Percentiles rank a stretch among this genome's conserved stretches.
Conservation (phyloP, 2,329 filamentous ascomycete genomes). For the Septoria petroselini region DNA sequence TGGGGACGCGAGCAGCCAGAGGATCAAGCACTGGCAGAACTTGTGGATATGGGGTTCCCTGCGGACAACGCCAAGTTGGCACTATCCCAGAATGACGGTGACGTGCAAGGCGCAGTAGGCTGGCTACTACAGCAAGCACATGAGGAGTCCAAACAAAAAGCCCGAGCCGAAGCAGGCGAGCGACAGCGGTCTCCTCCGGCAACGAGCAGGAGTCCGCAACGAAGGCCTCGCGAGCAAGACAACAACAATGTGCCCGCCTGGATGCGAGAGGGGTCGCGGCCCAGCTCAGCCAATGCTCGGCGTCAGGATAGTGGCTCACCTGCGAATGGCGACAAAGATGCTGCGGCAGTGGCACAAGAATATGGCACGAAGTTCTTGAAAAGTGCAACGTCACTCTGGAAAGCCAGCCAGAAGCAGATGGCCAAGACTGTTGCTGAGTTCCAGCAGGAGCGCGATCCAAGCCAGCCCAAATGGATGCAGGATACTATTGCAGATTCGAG, state of each 20-base stretch:
- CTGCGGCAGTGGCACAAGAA: slow-evolving; percentile 76
- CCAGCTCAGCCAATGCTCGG: slow-evolving; percentile 46
- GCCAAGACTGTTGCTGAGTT: slow-evolving; percentile 91
- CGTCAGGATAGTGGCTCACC: slow-evolving; percentile 56
- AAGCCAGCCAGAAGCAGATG: slow-evolving; percentile 85
- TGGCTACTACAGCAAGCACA: slow-evolving; percentile 92
- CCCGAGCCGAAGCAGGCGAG: slow-evolving; percentile 38
- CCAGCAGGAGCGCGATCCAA: slow-evolving; percentile 69
- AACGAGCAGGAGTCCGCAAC: slow-evolving; percentile 26
- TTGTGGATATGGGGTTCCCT: slow-evolving; percentile 93
- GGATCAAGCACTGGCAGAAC: slow-evolving; percentile 77
- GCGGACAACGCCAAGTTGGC: slow-evolving; percentile 78
- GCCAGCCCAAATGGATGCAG: slow-evolving; percentile 93
- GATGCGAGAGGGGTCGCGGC: slow-evolving; percentile 58
- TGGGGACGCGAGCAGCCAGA: slow-evolving; percentile 21
- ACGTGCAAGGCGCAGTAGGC: slow-evolving; percentile 82
- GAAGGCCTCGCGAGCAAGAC: slow-evolving; percentile 37
- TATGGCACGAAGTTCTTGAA: slow-evolving; percentile 84
- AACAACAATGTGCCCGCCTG: slow-evolving; percentile 55
- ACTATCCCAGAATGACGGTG: slow-evolving; percentile 73
- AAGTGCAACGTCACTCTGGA: slow-evolving; percentile 93
- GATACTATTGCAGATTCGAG: slow-evolving; percentile 50
- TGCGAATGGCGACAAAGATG: slow-evolving; percentile 61
- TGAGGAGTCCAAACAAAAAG: slow-evolving; percentile 71
- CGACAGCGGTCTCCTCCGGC: slow-evolving; percentile 22